phyloP scores from a whole-genome alignment of 129 eudicot species.

The Deinandra increscens region DNA sequence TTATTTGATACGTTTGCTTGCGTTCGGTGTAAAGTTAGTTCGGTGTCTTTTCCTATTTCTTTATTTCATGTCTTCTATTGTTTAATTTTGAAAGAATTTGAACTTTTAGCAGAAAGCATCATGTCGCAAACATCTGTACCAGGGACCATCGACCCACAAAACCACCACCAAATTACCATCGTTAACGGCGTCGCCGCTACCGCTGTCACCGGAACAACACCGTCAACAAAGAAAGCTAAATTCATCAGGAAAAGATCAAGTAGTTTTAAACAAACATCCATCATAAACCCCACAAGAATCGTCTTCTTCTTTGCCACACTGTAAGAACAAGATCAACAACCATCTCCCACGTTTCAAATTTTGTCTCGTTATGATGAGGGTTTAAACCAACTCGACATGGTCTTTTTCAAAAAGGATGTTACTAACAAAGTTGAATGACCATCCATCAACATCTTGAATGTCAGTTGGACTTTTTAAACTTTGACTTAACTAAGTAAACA shows the following conservation, averaged over 20 bases:
- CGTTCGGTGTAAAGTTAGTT: too few species aligned
- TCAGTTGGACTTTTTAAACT: too few species aligned
- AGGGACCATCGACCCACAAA: conserved; percentile 40
- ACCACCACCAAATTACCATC: conserved; percentile 72
- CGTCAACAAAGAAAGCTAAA: conserved; percentile 38
- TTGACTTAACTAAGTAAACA: too few species aligned
- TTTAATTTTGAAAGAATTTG: background rate
- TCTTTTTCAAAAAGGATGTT: too few species aligned
- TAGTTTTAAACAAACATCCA: conserved; percentile 57
- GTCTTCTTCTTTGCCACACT: conserved; percentile 73
- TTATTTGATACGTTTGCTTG: conserved; percentile 27
- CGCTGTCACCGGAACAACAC: conserved; percentile 6
- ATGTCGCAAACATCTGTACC: conserved; percentile 49
- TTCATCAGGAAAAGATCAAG: conserved; percentile 37
- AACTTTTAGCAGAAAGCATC: conserved; percentile 31
- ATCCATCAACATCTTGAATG: too few species aligned
- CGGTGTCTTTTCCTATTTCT: background rate
- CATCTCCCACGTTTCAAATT: background rate
- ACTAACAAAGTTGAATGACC: too few species aligned
- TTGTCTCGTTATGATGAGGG: too few species aligned
- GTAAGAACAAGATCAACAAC: conserved; percentile 53
- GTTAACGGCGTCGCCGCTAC: conserved; percentile 15
- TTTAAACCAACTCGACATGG: too few species aligned
- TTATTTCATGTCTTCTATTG: background rate
- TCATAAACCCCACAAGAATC: conserved; percentile 65